A percentile compares a stretch with the other conserved stretches of the same genome.
phyloP scores from a whole-genome alignment of 306 rosid species.

The Sphenostylis stenocarpa region DNA sequence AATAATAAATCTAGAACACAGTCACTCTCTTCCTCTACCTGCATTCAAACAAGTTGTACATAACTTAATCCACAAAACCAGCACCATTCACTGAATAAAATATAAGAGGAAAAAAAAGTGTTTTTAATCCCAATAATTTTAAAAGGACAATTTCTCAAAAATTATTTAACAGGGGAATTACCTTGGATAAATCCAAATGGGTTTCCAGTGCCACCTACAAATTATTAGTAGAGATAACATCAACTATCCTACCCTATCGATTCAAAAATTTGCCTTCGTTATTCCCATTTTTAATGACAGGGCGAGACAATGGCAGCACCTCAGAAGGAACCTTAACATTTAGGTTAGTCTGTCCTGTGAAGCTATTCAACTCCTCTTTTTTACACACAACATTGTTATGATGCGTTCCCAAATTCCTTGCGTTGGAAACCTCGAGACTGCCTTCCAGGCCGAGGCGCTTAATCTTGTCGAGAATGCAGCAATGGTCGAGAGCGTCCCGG shows the following conservation, averaged over 20 bases:
- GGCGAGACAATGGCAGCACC: neutral
- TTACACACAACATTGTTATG: neutral
- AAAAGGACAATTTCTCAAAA: too few relatives aligned
- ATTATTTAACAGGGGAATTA: too few relatives aligned
- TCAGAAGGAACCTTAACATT: neutral
- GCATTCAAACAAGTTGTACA: neutral
- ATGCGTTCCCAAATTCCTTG: slow-evolving; percentile 21
- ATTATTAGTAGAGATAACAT: neutral
- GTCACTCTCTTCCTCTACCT: slow-evolving; percentile 24
- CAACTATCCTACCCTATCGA: slow-evolving; percentile 31
- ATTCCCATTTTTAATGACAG: slow-evolving; percentile 15
- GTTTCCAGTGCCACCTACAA: slow-evolving; percentile 2
- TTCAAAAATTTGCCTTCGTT: slow-evolving; percentile 23
- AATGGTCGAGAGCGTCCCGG: slow-evolving; percentile 52
- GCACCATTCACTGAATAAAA: neutral
- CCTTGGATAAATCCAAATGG: neutral
- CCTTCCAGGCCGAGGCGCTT: slow-evolving; percentile 26
- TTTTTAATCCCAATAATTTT: too few relatives aligned
- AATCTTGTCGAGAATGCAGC: slow-evolving; percentile 25
- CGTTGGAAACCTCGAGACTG: slow-evolving; percentile 34
- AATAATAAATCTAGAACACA: neutral
- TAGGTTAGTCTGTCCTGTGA: neutral
- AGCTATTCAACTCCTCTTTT: slow-evolving; percentile 18
- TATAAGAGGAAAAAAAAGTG: neutral
- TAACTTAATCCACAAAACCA: neutral